Percentiles rank a stretch among this genome's conserved stretches.
Conservation (phyloP, 768 basidiomycete genomes). For the Kwoniella heveanensis region DNA sequence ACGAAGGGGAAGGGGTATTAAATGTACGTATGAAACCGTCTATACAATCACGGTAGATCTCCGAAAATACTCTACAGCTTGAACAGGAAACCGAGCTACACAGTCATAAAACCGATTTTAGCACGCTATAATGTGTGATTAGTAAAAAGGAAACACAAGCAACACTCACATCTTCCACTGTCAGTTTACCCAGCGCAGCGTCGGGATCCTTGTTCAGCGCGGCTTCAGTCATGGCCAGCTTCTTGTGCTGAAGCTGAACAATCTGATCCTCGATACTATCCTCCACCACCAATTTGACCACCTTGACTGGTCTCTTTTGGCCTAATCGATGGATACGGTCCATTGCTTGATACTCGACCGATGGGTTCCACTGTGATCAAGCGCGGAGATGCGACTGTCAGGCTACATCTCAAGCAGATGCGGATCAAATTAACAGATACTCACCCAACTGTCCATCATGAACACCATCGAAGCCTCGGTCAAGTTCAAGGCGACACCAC, state of each 20-base stretch:
- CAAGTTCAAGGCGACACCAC: slow-evolving; percentile 64
- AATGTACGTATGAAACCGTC: too few species aligned
- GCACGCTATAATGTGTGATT: too few species aligned
- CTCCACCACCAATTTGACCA: slow-evolving; percentile 90
- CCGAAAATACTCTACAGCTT: slow-evolving; percentile 33
- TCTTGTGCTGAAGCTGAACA: slow-evolving; percentile 96
- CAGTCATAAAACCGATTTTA: too few species aligned
- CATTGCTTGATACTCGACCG: slow-evolving; percentile 74
- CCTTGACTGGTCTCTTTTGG: slow-evolving; percentile 89
- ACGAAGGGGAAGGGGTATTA: neutral
- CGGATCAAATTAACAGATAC: neutral
- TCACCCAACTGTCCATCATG: slow-evolving; percentile 87
- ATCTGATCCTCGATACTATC: slow-evolving; percentile 93
- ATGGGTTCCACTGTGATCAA: slow-evolving; percentile 75
- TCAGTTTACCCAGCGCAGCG: slow-evolving; percentile 89
- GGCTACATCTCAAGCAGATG: neutral
- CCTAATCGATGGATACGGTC: slow-evolving; percentile 95
- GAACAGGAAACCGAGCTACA: slow-evolving; percentile 55
- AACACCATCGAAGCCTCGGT: slow-evolving; percentile 80
- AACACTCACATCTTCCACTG: slow-evolving; percentile 65
- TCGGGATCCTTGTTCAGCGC: slow-evolving; percentile 52
- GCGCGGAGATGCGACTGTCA: too few species aligned
- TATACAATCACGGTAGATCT: too few species aligned
- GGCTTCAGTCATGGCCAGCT: slow-evolving; percentile 80
- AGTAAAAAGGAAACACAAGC: too few species aligned